These are phyloP conservation scores for Diplodia intermedia DNA, from an alignment of 2,329 filamentous ascomycete species.

Conservation along the genomic window DNA sequence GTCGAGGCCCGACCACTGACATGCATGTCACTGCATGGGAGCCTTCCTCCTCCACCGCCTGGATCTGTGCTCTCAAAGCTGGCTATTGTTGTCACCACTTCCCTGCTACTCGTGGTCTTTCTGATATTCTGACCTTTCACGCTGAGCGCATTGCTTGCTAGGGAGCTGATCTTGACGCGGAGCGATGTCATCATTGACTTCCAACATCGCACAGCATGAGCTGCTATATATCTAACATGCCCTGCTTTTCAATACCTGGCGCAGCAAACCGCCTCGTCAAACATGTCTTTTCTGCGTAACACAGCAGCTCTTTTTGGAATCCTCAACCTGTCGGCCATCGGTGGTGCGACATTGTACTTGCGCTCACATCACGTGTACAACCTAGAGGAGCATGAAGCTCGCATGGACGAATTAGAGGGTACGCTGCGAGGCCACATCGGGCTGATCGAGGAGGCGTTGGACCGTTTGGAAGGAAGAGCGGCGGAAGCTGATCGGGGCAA, in stretches of 20 bases:
- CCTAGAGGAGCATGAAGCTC: constrained; percentile 57
- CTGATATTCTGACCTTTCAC: not conserved
- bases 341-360: constrained; percentile 38
- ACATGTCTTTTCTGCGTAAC: constrained; percentile 31
- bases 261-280: not conserved
- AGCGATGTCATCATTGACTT: constrained; percentile 35
- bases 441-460: constrained; percentile 55
- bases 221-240: constrained; percentile 8
- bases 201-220: constrained; percentile 8
- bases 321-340: constrained; percentile 38
- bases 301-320: constrained; percentile 22
- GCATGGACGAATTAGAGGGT: constrained; percentile 57
- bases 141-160: constrained; percentile 3
- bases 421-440: constrained; percentile 57
- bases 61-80: not conserved
- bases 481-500: constrained; percentile 45
- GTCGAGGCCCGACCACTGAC: constrained; percentile 1
- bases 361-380: constrained; percentile 51
- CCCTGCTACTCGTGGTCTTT: not conserved
- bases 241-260: not conserved
- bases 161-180: constrained; percentile 10
- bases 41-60: not conserved
- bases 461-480: constrained; percentile 53
- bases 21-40: not conserved
- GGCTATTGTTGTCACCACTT: not conserved